These are phyloP conservation scores for Rhodotorula taiwanensis DNA, from an alignment of 768 basidiomycete species.

Conservation along the genomic window DNA sequence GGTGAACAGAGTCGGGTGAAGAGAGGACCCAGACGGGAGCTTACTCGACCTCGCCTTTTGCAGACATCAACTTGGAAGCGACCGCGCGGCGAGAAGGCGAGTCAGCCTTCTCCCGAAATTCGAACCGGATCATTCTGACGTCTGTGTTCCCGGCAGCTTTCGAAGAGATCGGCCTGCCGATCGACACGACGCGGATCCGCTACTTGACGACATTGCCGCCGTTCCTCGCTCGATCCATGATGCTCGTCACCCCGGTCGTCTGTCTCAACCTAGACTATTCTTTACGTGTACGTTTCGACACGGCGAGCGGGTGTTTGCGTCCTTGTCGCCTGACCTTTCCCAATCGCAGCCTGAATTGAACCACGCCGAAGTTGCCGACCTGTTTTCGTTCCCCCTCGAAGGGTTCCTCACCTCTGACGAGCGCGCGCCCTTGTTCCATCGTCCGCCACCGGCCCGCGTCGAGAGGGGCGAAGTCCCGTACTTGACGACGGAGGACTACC, in stretches of 20 bases:
- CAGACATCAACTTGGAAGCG: constrained; percentile 34
- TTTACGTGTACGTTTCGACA: neutral
- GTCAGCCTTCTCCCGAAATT: neutral
- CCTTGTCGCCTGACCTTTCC: too few species aligned
- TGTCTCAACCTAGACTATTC: constrained; percentile 31
- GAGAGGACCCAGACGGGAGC: neutral
- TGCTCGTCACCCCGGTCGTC: constrained; percentile 38
- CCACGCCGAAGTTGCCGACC: constrained; percentile 31
- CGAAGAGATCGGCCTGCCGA: constrained; percentile 39
- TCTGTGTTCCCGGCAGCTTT: constrained; percentile 16
- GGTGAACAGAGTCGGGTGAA: too few species aligned
- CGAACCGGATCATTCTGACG: too few species aligned
- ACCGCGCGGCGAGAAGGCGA: constrained; percentile 35
- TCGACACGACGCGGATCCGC: constrained; percentile 27
- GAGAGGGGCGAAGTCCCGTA: constrained; percentile 19
- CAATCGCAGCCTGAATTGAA: constrained; percentile 38
- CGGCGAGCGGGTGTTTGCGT: too few species aligned
- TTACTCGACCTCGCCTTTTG: neutral
- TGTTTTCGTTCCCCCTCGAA: constrained; percentile 40
- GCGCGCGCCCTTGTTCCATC: constrained; percentile 6
- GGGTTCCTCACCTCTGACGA: constrained; percentile 32
- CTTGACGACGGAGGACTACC: constrained; percentile 31
- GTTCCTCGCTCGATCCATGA: constrained; percentile 33
- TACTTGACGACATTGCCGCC: constrained; percentile 38
- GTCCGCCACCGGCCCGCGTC: constrained; percentile 2